phyloP scores from a whole-genome alignment of 23 red algal genomes.

The Agarophyton chilense region DNA sequence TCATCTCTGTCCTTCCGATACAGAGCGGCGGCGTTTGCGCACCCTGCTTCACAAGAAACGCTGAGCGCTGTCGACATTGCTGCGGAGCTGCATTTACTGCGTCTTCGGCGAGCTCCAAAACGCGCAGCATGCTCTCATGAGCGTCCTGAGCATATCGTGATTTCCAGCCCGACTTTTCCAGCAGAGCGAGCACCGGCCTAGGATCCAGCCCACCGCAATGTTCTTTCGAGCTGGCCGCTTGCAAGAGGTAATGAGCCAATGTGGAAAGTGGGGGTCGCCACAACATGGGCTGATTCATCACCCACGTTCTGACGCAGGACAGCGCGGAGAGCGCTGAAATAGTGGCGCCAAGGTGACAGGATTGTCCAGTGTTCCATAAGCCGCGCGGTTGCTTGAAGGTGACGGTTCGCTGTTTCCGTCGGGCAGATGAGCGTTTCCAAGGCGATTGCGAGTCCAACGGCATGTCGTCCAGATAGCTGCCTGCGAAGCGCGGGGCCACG shows the following conservation, averaged over 20 bases:
- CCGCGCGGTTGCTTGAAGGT: conserved; percentile 19
- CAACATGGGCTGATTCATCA: not conserved
- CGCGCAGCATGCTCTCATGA: conserved; percentile 48
- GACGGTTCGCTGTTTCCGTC: not conserved
- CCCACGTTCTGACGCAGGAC: conserved; percentile 5
- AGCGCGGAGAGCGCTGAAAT: conserved; percentile 46
- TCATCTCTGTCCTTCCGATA: not conserved
- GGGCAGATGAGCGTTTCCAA: not conserved
- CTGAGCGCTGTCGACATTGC: not conserved
- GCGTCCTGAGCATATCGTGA: conserved; percentile 56
- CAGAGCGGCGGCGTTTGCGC: not conserved
- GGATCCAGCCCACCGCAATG: conserved; percentile 24
- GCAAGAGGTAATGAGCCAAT: not conserved
- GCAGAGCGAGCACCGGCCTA: conserved; percentile 15
- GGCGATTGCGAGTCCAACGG: not conserved
- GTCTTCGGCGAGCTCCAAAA: conserved; percentile 52
- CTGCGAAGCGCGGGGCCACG: conserved; percentile 3
- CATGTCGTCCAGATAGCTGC: conserved; percentile 10
- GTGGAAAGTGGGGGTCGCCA: not conserved
- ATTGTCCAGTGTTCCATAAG: conserved; percentile 65
- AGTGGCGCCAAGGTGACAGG: conserved; percentile 45
- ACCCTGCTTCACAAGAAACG: not conserved
- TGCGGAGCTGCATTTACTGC: not conserved
- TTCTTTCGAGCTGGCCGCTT: not conserved
- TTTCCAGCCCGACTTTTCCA: conserved; percentile 42